Evolutionary conservation across 2,329 filamentous ascomycete genomes (phyloP).

Genomic region (Colletotrichum siamense): DNA sequence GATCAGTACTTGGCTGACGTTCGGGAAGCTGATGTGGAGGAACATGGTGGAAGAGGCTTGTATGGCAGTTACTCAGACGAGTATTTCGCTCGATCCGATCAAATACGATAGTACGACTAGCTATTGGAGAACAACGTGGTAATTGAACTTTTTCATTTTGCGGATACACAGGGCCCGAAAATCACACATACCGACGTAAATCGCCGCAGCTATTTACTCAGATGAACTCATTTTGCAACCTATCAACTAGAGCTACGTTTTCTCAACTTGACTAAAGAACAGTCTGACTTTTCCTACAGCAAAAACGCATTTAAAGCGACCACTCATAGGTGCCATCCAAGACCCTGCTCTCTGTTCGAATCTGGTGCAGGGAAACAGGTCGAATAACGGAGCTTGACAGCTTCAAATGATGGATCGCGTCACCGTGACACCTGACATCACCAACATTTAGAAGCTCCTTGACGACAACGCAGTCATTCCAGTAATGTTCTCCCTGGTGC

Average conservation of each 20-base stretch:
- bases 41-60: background rate
- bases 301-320: rapidly evolving
- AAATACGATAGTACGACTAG: background rate
- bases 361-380: background rate
- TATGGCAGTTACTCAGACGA: background rate
- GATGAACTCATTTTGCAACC: background rate
- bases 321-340: background rate
- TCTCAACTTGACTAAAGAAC: background rate
- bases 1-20: background rate
- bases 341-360: rapidly evolving
- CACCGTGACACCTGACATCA: background rate
- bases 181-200: no score
- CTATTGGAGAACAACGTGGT: no score
- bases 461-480: background rate
- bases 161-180: no score
- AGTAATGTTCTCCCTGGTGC: background rate
- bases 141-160: no score
- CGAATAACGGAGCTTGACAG: background rate
- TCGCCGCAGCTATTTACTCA: background rate
- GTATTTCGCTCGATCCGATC: background rate
- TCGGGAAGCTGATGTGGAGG: background rate
- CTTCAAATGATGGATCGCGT: background rate
- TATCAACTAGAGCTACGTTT: background rate
- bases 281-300: background rate
- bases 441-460: background rate